Conservation (phyloP, 2,329 filamentous ascomycete genomes). For the Elsinoe ampelina region DNA sequence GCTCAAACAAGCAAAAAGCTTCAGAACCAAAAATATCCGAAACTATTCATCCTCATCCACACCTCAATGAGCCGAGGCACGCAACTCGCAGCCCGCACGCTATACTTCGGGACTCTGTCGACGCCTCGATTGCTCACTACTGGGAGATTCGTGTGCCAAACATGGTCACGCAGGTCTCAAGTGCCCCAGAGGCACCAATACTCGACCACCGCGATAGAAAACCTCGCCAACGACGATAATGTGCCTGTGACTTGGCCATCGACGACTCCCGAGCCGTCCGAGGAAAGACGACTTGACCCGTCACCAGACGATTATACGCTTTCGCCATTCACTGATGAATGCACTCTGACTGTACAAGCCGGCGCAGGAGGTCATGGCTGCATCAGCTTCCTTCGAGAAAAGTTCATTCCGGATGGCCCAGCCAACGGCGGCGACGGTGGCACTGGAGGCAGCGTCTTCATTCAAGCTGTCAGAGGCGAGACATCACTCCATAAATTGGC, state of each 20-base stretch:
- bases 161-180: not conserved
- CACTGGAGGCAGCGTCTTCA: conserved; percentile 83
- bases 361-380: conserved; percentile 84
- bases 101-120: not conserved
- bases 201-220: not conserved
- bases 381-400: conserved; percentile 87
- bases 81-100: not conserved
- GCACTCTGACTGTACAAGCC: conserved; percentile 65
- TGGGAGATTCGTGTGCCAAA: not conserved
- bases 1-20: not conserved
- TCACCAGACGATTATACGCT: conserved; percentile 73
- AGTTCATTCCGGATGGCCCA: conserved; percentile 78
- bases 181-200: not conserved
- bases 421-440: conserved; percentile 94
- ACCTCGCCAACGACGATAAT: too few relatives aligned
- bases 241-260: not conserved
- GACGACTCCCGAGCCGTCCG: not conserved
- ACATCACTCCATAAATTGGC: conserved; percentile 90
- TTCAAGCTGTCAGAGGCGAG: conserved; percentile 83
- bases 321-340: conserved; percentile 79
- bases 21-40: not conserved
- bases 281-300: conserved; percentile 58
- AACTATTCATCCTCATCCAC: not conserved
- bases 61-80: conserved; percentile 7
- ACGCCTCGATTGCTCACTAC: not conserved